Evolutionary conservation across 1,139 yeast genomes (phyloP), one percentile per base, ranked within the genome.

Genomic region (Kodamaea suecica): DNA sequence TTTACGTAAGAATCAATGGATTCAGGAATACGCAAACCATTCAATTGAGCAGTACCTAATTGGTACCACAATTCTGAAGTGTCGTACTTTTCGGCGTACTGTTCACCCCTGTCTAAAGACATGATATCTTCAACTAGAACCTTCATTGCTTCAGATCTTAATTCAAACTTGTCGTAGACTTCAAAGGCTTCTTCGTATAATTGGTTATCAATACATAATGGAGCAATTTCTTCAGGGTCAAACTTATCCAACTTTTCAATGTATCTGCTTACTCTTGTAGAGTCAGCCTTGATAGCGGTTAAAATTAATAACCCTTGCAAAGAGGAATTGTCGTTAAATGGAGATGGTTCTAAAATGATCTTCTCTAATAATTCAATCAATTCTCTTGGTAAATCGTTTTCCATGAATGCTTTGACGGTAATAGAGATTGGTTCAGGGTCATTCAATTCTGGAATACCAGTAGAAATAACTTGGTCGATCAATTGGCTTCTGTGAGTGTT

Each of bases 361-460:
- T 92, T 92, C 63, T 92, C 98, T 51, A 92, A 73, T 46, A 92
- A 76, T 66, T 92, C 98, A 58, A 92, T 86, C 57, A 92, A 78
- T 64, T 94, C 98, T 46, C 79, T 76, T 32, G 96, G 95, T 58
- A 92, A 74, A 47, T 90, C 95, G 45, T 92, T 94, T 47, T 84
- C 88, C 97, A 94, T 88, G 59, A 92, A 90, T 1, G 97, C 95
- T 69, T 90, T 92, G 37, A 92, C 98, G 20, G 97, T 92, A 48
- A 92, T 72, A 7, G 97, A 88, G 44, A 92, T 87, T 37, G 96
- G 96, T 63, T 92, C 97, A 14, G 99, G 97, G 52, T 86, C 95
- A 44, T 77, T 85, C 41, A 90, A 75, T 64, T 92, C 98, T 17
- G 98, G 97, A 47, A 92, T 90, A 41, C 97, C 98, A 40, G 95